phyloP scores from a whole-genome alignment of 495 filamentous ascomycete genomes.

The Aspergillus biplanus region DNA sequence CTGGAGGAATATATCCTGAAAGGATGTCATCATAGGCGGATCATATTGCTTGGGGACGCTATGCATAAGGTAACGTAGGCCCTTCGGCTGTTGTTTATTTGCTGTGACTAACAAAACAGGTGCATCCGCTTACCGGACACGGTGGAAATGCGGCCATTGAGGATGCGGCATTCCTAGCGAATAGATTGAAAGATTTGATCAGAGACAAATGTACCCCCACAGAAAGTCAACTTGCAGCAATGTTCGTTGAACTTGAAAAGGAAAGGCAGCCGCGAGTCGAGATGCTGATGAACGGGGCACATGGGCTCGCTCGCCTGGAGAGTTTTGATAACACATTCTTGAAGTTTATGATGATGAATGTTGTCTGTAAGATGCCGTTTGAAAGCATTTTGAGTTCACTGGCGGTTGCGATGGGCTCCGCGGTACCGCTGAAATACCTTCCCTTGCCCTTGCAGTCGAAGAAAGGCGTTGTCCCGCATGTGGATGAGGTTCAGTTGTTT shows the following conservation, averaged over 20 bases:
- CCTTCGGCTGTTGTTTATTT: neutral
- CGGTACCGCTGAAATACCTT: neutral
- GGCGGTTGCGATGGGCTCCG: neutral
- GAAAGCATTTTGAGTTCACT: neutral
- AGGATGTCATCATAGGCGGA: slow-evolving; percentile 37
- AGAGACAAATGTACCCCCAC: neutral
- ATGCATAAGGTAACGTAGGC: slow-evolving; percentile 37
- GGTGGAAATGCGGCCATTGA: slow-evolving; percentile 47
- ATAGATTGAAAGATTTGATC: slow-evolving; percentile 25
- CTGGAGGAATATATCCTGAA: slow-evolving; percentile 45
- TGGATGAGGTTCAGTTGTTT: slow-evolving; percentile 13
- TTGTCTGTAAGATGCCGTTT: slow-evolving; percentile 4
- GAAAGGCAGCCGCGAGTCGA: slow-evolving; percentile 10
- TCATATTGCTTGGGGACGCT: slow-evolving; percentile 46
- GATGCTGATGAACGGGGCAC: slow-evolving; percentile 2
- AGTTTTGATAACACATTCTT: slow-evolving; percentile 17
- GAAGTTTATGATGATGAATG: slow-evolving; percentile 18
- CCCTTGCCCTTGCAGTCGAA: neutral
- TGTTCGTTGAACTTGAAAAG: slow-evolving; percentile 18
- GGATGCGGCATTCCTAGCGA: slow-evolving; percentile 37
- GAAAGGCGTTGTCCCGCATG: slow-evolving; percentile 3
- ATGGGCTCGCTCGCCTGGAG: slow-evolving; percentile 15
- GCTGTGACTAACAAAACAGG: slow-evolving; percentile 9
- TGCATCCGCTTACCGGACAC: slow-evolving; percentile 33
- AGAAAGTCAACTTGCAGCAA: slow-evolving; percentile 1